phyloP scores from a whole-genome alignment of 225 moss, liverwort and hornwort genomes.

The Neckera pumila region DNA sequence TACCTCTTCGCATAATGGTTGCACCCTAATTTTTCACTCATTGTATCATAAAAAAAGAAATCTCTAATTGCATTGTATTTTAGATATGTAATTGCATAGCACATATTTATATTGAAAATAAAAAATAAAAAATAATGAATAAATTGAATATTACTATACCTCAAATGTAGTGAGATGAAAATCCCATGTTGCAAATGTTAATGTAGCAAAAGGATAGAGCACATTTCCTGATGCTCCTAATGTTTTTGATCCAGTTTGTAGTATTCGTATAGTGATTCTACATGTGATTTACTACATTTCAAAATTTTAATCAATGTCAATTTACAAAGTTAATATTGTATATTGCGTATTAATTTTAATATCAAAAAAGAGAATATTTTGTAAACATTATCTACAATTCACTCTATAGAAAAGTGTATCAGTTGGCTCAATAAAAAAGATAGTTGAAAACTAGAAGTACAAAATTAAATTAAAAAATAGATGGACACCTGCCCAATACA shows the following conservation, averaged over 20 bases:
- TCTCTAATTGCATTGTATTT: background rate
- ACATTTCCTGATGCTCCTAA: slow-evolving; percentile 31
- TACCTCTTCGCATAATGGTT: slow-evolving; percentile 47
- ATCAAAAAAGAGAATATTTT: fast-evolving
- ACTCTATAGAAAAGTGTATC: no score
- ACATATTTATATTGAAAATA: background rate
- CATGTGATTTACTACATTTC: background rate
- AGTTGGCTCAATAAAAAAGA: background rate
- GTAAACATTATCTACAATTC: background rate
- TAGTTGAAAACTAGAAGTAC: background rate
- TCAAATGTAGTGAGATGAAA: slow-evolving; percentile 73
- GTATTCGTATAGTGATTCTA: slow-evolving; percentile 61
- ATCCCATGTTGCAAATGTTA: slow-evolving; percentile 90
- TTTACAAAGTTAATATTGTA: no score
- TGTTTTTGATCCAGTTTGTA: slow-evolving; percentile 33
- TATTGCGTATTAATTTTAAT: no score
- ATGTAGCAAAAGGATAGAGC: slow-evolving; percentile 57
- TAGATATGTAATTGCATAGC: background rate
- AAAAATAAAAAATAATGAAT: fast-evolving
- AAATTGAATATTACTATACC: background rate
- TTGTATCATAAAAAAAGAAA: background rate
- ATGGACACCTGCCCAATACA: slow-evolving; percentile 40
- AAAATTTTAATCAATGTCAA: background rate
- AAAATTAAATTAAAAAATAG: background rate
- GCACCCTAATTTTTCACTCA: slow-evolving; percentile 33